Conservation (phyloP, 1,284 basidiomycete species). For the Entoloma clypeatum region DNA sequence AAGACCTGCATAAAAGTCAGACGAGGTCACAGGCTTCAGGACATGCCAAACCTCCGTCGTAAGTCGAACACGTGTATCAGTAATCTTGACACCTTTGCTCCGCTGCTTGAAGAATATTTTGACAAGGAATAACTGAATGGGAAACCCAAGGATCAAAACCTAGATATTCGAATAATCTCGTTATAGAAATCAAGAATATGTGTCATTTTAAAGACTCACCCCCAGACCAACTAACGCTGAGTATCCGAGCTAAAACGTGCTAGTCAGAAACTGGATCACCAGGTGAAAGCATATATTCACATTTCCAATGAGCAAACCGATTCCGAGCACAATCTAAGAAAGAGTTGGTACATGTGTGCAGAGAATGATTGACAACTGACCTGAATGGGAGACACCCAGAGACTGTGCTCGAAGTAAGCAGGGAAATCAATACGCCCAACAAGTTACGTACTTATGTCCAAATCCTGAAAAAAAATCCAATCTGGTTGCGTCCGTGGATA, state of each 20-base stretch:
- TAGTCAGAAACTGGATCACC: conserved; percentile 6
- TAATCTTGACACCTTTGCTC: conserved; percentile 62
- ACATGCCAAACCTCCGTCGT: conserved; percentile 46
- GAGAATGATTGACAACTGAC: conserved; percentile 18
- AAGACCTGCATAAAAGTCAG: conserved; percentile 38
- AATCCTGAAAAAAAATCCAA: conserved; percentile 45
- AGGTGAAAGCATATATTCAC: conserved; percentile 29
- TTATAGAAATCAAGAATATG: not conserved
- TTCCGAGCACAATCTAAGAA: conserved; percentile 50
- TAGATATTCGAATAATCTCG: conserved; percentile 14
- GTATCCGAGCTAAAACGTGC: conserved; percentile 48
- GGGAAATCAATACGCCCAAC: conserved; percentile 5
- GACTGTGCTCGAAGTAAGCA: conserved; percentile 25
- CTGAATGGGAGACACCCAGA: conserved; percentile 58
- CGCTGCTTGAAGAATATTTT: conserved; percentile 61
- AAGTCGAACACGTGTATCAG: conserved; percentile 65
- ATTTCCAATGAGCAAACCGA: conserved; percentile 61
- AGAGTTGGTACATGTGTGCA: not conserved
- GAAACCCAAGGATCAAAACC: conserved; percentile 57
- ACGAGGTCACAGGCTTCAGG: not conserved
- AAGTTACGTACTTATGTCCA: conserved; percentile 45
- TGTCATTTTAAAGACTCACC: conserved; percentile 30
- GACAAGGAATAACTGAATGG: conserved; percentile 61
- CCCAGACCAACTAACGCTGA: conserved; percentile 70
- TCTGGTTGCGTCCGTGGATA: conserved; percentile 56